Evolutionary conservation across 2,329 filamentous ascomycete species (phyloP).

Genomic region (Clonostachys byssicola): DNA sequence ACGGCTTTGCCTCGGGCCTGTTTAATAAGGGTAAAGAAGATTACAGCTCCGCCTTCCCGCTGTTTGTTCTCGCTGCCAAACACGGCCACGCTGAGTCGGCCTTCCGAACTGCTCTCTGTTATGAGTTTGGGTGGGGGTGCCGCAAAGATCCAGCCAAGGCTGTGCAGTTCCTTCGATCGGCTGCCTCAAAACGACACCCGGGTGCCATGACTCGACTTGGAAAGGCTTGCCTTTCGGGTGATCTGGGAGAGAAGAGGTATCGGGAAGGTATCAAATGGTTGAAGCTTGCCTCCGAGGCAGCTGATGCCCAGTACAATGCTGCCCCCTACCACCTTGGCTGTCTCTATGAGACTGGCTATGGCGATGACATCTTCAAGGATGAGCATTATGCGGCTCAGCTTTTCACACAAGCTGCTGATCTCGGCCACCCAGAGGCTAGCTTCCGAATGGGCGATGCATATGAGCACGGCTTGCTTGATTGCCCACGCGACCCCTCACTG

Average conservation of each 20-base stretch:
- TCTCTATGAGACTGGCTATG: conserved; percentile 89
- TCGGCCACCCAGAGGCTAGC: conserved; percentile 83
- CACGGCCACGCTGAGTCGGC: conserved; percentile 96
- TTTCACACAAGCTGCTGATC: conserved; percentile 88
- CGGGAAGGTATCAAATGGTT: conserved; percentile 94
- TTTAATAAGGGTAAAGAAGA: conserved; percentile 95
- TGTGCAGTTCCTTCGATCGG: conserved; percentile 85
- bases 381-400: conserved; percentile 87
- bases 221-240: conserved; percentile 83
- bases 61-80: conserved; percentile 91
- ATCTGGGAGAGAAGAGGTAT: conserved; percentile 83
- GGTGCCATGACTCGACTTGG: conserved; percentile 92
- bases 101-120: conserved; percentile 89
- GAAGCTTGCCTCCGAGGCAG: conserved; percentile 85
- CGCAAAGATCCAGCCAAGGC: conserved; percentile 87
- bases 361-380: conserved; percentile 90
- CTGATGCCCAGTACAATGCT: conserved; percentile 86
- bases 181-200: conserved; percentile 90
- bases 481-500: conserved; percentile 84
- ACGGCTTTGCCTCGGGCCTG: conserved; percentile 89
- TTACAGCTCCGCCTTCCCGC: conserved; percentile 83
- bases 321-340: conserved; percentile 88
- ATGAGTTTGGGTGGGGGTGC: conserved; percentile 97
- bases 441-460: conserved; percentile 94
- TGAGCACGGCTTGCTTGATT: conserved; percentile 83